phyloP scores from a whole-genome alignment of 148 eudicot genomes.

The Fallopia convolvulus region DNA sequence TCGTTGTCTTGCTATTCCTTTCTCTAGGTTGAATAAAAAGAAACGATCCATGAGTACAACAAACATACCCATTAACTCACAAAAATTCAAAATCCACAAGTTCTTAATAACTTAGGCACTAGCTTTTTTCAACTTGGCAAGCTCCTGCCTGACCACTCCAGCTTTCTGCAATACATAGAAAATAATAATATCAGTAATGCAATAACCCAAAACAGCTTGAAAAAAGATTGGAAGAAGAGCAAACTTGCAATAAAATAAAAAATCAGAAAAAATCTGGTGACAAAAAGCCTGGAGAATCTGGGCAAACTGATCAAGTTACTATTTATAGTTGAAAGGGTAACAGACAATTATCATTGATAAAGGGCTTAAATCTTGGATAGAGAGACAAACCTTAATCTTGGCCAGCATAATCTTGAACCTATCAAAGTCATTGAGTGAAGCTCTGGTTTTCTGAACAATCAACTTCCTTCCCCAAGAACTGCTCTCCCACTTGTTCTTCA shows the following conservation, averaged over 20 bases:
- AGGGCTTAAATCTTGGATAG: background rate
- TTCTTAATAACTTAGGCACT: background rate
- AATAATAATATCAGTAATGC: background rate
- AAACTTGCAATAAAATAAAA: background rate
- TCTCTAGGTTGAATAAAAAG: background rate
- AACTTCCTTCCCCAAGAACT: conserved; percentile 71
- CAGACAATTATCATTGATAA: background rate
- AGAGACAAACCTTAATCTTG: conserved; percentile 50
- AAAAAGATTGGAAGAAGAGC: background rate
- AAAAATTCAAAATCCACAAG: background rate
- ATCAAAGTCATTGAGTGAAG: conserved; percentile 58
- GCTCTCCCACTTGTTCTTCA: conserved; percentile 69
- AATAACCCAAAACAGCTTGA: background rate
- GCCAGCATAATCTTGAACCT: conserved; percentile 75
- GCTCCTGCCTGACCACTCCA: conserved; percentile 62
- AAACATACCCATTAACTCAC: background rate
- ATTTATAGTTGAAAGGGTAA: background rate
- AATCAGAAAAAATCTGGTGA: too few relatives aligned
- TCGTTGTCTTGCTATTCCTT: background rate
- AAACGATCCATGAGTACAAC: background rate
- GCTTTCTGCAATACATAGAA: conserved; percentile 39
- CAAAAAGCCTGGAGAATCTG: too few relatives aligned
- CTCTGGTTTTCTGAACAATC: conserved; percentile 57
- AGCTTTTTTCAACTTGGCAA: conserved; percentile 39
- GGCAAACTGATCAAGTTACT: background rate